Evolutionary conservation across 2,329 filamentous ascomycete species (phyloP), one percentile per base, ranked within the genome.

Genomic region (Dichotomopilus funicola): DNA sequence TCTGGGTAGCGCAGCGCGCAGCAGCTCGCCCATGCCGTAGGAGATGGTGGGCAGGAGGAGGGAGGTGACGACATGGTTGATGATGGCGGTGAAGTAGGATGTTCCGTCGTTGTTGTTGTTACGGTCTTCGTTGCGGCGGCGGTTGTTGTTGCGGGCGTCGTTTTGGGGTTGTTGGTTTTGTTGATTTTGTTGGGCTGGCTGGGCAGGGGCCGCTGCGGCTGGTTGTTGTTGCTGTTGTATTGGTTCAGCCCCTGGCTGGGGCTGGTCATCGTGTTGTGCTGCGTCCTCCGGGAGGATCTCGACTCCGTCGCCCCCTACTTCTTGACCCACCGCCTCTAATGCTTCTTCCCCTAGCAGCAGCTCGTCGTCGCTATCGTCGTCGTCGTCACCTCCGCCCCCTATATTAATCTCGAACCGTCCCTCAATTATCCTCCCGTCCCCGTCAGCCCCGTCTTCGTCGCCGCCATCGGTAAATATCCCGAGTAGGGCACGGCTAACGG

Each of bases 1-100:
- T 38, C 73, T 73, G 0, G 92, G 92, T 1, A 96, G 74, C 0
- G 80, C 70, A 9, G 82, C 68, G 11, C 86, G 83, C 37, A 97
- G 75, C 0, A 90, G 66, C 64, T 91, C 87, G 45, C 94, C 94
- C 71, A 90, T 83, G 11, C 82, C 78, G 35, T 86, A 88, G 0
- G 90, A 91, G 45, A 97, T 83, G 9, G 83, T 83, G 0, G 94
- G 94, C 65, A 95, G 89, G 10, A 95, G 76, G 2, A 99, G 72
- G 1, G 79, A 75, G 11, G 76, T 75, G 35, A 79, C 75, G 6
- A 82, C 69, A 41, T 75, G 73, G 64, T 79, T 78, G 36, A 78
- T 72, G 5, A 79, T 64, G 45, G 71, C 71, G 1, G 71, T 70
- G 1, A 79, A 62, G 12, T 31, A 73, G 46, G 55, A 31, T 70